A percentile compares a stretch with the other conserved stretches of the same genome.
Evolutionary conservation across 106 monocot species (phyloP).

Genomic region (Dendrobium nobile): DNA sequence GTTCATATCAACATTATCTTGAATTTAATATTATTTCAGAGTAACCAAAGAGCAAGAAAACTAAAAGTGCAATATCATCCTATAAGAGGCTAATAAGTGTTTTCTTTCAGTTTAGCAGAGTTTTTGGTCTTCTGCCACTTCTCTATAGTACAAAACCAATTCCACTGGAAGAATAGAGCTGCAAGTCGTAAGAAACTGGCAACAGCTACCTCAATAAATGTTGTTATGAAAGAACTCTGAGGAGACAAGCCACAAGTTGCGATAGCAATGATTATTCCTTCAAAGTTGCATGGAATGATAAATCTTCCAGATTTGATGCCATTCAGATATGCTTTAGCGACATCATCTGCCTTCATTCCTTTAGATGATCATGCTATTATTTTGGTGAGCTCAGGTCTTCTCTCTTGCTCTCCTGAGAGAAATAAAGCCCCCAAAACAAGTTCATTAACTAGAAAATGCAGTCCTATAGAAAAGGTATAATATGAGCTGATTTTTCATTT

Average conservation of each 20-base stretch:
- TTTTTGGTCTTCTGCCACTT: constrained; percentile 24
- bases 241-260: constrained; percentile 62
- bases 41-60: background rate
- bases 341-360: constrained; percentile 52
- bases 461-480: background rate
- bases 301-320: constrained; percentile 59
- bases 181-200: constrained; percentile 48
- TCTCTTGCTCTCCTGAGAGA: constrained; percentile 29
- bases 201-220: constrained; percentile 35
- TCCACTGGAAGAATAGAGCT: constrained; percentile 40
- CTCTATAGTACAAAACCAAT: constrained; percentile 41
- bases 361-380: constrained; percentile 33
- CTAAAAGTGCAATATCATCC: background rate
- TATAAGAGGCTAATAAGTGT: background rate
- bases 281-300: constrained; percentile 52
- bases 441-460: background rate
- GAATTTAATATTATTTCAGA: too few relatives aligned
- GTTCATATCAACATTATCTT: too few relatives aligned
- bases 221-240: constrained; percentile 40
- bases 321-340: constrained; percentile 34
- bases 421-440: too few relatives aligned
- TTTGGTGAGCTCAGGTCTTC: constrained; percentile 39
- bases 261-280: constrained; percentile 42
- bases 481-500: background rate
- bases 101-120: constrained; percentile 2